A percentile compares a stretch with the other conserved stretches of the same genome.
These are phyloP conservation scores for Colletotrichum australisinense DNA, from an alignment of 2,329 filamentous ascomycete species.

Conservation along the genomic window DNA sequence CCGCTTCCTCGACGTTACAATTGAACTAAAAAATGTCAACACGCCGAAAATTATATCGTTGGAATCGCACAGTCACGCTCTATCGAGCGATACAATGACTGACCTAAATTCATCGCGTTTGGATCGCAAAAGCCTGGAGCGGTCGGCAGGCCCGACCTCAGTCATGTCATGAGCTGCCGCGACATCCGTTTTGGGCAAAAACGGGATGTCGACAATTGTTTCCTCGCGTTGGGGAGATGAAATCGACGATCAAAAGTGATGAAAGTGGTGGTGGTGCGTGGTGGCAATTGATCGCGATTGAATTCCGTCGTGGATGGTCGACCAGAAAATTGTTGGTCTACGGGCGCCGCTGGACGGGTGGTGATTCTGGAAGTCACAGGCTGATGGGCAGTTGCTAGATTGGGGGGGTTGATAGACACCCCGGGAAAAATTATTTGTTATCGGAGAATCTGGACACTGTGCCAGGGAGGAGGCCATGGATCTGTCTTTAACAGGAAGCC, in stretches of 20 bases:
- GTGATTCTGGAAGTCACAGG: slow-evolving; percentile 34
- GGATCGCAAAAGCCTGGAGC: slow-evolving; percentile 73
- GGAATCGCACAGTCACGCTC: slow-evolving; percentile 62
- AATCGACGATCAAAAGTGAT: slow-evolving; percentile 40
- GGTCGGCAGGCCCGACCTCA: slow-evolving; percentile 75
- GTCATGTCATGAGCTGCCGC: slow-evolving; percentile 76
- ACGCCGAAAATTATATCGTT: slow-evolving; percentile 56
- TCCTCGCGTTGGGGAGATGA: slow-evolving; percentile 47
- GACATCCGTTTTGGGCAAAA: slow-evolving; percentile 77
- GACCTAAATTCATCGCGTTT: slow-evolving; percentile 73
- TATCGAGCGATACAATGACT: slow-evolving; percentile 55
- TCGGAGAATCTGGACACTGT: slow-evolving; percentile 30
- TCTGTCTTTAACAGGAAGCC: slow-evolving; percentile 11
- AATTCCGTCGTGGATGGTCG: slow-evolving; percentile 36
- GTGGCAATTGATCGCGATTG: slow-evolving; percentile 38
- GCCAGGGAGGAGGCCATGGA: neutral
- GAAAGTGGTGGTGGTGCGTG: slow-evolving; percentile 34
- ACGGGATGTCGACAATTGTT: slow-evolving; percentile 58
- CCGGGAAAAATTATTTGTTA: slow-evolving; percentile 37
- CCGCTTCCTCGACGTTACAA: slow-evolving; percentile 87
- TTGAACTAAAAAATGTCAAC: slow-evolving; percentile 67
- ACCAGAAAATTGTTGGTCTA: slow-evolving; percentile 35
- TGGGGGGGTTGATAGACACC: slow-evolving; percentile 30
- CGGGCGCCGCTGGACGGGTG: slow-evolving; percentile 34
- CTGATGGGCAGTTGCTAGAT: slow-evolving; percentile 32